A percentile compares a stretch with the other conserved stretches of the same genome.
Evolutionary conservation across 805 yeast genomes (phyloP).

Genomic region (Myxozyma geophila): DNA sequence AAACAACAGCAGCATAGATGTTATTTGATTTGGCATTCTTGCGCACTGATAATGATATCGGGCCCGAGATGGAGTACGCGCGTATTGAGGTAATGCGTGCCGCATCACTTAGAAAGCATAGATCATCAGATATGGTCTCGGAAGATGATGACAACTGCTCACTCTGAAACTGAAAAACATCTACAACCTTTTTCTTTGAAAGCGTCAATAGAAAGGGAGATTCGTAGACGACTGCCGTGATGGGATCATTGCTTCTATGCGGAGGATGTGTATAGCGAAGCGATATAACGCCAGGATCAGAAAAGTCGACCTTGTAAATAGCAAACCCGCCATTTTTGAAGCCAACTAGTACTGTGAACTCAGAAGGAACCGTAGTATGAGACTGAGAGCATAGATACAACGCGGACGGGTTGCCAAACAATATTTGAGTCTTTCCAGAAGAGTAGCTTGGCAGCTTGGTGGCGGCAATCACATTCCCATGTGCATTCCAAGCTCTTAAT

Average conservation of each 20-base stretch:
- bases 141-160: too few species aligned
- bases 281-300: background rate
- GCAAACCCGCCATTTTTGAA: conserved; percentile 27
- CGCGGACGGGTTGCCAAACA: conserved; percentile 3
- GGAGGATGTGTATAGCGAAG: conserved; percentile 17
- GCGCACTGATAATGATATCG: conserved; percentile 23
- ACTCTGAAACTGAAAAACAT: conserved; percentile 9
- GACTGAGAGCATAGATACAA: background rate
- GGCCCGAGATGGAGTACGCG: conserved; percentile 20
- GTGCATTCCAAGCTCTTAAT: conserved; percentile 21
- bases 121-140: too few species aligned
- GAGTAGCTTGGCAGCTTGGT: conserved; percentile 4
- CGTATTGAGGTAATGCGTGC: conserved; percentile 10
- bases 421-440: background rate
- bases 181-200: conserved; percentile 3
- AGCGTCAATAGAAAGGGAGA: conserved; percentile 26
- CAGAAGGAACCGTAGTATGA: too few species aligned
- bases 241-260: background rate
- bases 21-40: background rate
- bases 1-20: conserved; percentile 25
- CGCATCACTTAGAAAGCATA: background rate
- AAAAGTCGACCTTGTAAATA: background rate
- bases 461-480: conserved; percentile 9
- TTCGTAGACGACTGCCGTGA: conserved; percentile 15
- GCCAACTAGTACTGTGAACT: conserved; percentile 18